These are phyloP conservation scores for Septoria petroselini DNA, from an alignment of 2,329 filamentous ascomycete genomes.

Conservation along the genomic window DNA sequence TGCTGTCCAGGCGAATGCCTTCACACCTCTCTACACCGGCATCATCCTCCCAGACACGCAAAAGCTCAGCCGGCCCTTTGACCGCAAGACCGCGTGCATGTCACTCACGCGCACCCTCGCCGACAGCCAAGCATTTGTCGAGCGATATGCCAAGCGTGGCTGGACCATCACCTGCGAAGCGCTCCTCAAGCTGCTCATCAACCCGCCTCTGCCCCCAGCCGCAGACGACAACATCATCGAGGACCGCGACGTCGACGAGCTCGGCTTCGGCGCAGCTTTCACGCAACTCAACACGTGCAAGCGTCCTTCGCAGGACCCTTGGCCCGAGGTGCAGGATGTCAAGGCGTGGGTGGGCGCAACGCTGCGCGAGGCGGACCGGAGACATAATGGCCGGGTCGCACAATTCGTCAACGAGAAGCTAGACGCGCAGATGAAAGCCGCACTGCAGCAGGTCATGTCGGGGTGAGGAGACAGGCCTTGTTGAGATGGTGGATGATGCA, in stretches of 20 bases:
- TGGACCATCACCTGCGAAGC: conserved; percentile 88
- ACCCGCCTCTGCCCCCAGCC: conserved; percentile 68
- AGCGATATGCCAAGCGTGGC: conserved; percentile 68
- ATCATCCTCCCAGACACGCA: conserved; percentile 88
- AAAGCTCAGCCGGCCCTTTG: conserved; percentile 79
- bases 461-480: conserved; percentile 24
- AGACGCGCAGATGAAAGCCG: conserved; percentile 41
- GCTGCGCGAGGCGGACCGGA: conserved; percentile 71
- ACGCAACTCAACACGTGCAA: conserved; percentile 90
- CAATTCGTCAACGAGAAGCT: conserved; percentile 71
- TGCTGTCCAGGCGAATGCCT: conserved; percentile 71
- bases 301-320: conserved; percentile 70
- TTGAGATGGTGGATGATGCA: no score
- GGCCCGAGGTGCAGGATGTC: conserved; percentile 77
- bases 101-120: conserved; percentile 90
- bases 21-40: conserved; percentile 77
- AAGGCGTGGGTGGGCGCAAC: conserved; percentile 80
- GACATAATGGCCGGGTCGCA: conserved; percentile 67
- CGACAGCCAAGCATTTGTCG: conserved; percentile 78
- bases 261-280: conserved; percentile 91
- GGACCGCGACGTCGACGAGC: conserved; percentile 90
- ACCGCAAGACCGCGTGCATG: conserved; percentile 90
- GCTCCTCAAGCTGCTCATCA: conserved; percentile 83
- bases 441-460: conserved; percentile 40
- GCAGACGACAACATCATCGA: conserved; percentile 72